A percentile compares a stretch with the other conserved stretches of the same genome.
phyloP scores from a whole-genome alignment of 495 filamentous ascomycete species.

The Aspergillus taichungensis region DNA sequence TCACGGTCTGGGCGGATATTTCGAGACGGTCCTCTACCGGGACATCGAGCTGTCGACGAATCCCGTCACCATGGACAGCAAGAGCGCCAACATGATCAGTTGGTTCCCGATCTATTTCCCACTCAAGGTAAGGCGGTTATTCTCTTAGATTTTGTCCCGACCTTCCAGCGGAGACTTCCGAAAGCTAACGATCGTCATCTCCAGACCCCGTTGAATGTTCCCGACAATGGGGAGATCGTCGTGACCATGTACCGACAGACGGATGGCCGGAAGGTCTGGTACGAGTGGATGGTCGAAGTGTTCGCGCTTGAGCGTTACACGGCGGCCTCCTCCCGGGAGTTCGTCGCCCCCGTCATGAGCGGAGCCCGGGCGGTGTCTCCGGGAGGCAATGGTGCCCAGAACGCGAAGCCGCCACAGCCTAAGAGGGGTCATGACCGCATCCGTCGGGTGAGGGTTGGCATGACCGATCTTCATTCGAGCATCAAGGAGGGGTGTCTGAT shows the following conservation, averaged over 20 bases:
- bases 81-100: conserved; percentile 93
- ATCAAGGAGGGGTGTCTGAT: conserved; percentile 88
- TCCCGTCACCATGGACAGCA: conserved; percentile 82
- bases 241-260: conserved; percentile 93
- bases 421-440: conserved; percentile 38
- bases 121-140: conserved; percentile 58
- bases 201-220: conserved; percentile 80
- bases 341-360: conserved; percentile 23
- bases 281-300: conserved; percentile 92
- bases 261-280: conserved; percentile 94
- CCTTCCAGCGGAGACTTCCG: not conserved
- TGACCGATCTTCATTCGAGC: conserved; percentile 81
- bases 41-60: conserved; percentile 84
- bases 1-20: conserved; percentile 90
- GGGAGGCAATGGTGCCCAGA: conserved; percentile 17
- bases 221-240: conserved; percentile 73
- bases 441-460: conserved; percentile 63
- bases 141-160: not conserved
- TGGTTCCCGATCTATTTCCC: conserved; percentile 99
- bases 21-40: conserved; percentile 83
- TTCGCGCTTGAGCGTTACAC: conserved; percentile 44
- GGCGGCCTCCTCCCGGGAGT: conserved; percentile 10
- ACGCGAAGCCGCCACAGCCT: conserved; percentile 5
- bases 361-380: conserved; percentile 25
- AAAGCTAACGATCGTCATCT: conserved; percentile 7